A percentile compares a stretch with the other conserved stretches of the same genome.
Evolutionary conservation across 2,329 filamentous ascomycete genomes (phyloP).

Genomic region (Camptophora hylomeconis): DNA sequence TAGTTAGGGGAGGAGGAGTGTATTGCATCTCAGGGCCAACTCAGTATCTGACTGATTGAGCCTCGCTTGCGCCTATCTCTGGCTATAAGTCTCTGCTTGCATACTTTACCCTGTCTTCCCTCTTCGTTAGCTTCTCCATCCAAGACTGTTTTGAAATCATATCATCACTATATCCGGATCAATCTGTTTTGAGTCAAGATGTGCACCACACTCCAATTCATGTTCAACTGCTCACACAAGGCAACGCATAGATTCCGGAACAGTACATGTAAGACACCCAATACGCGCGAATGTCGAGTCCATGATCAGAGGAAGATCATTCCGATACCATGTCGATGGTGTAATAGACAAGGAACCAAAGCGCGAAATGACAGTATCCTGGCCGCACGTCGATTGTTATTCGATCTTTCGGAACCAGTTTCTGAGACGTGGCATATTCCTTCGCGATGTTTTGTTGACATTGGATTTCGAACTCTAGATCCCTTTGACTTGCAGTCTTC

Average conservation of each 20-base stretch:
- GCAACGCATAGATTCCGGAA: conserved; percentile 14
- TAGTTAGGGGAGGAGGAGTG: no score
- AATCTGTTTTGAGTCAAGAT: no score
- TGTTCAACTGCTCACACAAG: conserved; percentile 11
- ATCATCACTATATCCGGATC: no score
- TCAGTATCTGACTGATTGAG: no score
- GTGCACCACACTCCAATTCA: conserved; percentile 12
- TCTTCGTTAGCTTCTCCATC: no score
- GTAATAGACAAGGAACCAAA: conserved; percentile 1
- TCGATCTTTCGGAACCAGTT: not conserved
- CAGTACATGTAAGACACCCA: conserved; percentile 5
- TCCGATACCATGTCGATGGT: not conserved
- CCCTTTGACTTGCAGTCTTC: conserved; percentile 9
- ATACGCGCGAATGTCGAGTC: conserved; percentile 9
- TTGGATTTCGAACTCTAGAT: conserved; percentile 11
- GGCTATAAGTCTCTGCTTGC: no score
- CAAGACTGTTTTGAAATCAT: no score
- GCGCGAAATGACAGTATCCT: not conserved
- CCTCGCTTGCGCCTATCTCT: no score
- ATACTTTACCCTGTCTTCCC: no score
- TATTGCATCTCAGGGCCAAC: no score
- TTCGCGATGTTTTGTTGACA: conserved; percentile 12
- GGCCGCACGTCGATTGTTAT: not conserved
- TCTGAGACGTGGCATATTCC: conserved; percentile 11
- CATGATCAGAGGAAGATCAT: conserved; percentile 2